Conservation (phyloP, 2,329 filamentous ascomycete genomes). For the Diaporthe sp. region DNA sequence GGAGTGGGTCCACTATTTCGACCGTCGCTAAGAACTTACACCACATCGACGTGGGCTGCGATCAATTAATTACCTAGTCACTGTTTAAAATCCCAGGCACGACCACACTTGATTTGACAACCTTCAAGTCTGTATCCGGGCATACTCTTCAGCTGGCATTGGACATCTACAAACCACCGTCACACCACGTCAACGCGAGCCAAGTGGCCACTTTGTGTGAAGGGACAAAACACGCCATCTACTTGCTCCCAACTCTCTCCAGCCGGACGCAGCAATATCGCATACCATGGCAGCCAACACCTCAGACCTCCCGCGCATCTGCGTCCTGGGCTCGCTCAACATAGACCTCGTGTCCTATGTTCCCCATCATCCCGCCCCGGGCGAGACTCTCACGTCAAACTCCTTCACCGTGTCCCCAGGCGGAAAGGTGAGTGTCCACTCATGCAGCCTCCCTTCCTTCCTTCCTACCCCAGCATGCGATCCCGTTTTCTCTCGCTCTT, state of each 20-base stretch:
- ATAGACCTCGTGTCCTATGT: constrained; percentile 93
- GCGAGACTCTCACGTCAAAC: constrained; percentile 87
- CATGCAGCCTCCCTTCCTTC: neutral
- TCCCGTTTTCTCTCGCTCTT: fast-evolving
- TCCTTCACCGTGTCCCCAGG: constrained; percentile 86
- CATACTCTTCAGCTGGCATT: neutral
- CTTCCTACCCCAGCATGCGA: neutral
- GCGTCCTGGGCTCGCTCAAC: constrained; percentile 93
- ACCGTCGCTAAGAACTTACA: constrained; percentile 12
- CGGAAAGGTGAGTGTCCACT: constrained; percentile 71
- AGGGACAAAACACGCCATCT: constrained; percentile 1
- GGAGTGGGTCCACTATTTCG: neutral
- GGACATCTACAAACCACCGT: neutral
- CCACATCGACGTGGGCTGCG: neutral
- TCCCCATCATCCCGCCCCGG: constrained; percentile 83
- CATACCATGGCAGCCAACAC: constrained; percentile 44
- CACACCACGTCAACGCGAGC: neutral
- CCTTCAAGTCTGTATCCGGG: neutral
- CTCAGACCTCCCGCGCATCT: constrained; percentile 68
- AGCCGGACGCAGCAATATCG: neutral
- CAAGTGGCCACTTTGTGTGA: neutral
- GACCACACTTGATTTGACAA: neutral
- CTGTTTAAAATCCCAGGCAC: neutral
- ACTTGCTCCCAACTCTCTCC: neutral
- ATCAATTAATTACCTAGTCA: neutral